Evolutionary conservation across 2,329 filamentous ascomycete genomes (phyloP).

Genomic region (Xylaria digitata): DNA sequence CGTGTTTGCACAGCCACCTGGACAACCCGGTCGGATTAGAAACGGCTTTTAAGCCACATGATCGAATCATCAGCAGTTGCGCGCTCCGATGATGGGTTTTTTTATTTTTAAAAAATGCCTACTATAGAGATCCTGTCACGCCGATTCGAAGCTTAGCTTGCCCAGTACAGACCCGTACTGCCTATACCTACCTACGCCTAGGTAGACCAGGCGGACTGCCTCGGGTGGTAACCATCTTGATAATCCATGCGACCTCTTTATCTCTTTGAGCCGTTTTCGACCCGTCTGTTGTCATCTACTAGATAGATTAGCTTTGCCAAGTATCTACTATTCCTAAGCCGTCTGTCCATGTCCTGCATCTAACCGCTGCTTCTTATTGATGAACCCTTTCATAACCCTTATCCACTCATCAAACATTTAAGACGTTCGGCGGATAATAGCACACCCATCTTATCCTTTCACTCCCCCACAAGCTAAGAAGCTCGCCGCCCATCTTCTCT

Average conservation of each 20-base stretch:
- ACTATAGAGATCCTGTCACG: not conserved
- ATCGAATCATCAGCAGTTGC: not conserved
- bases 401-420: conserved; percentile 14
- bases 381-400: conserved; percentile 11
- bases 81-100: not conserved
- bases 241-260: conserved; percentile 6
- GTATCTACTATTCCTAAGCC: conserved; percentile 18
- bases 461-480: conserved; percentile 3
- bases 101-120: not conserved
- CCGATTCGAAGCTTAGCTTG: conserved; percentile 11
- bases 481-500: not conserved
- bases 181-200: not conserved
- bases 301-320: conserved; percentile 19
- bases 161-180: not conserved
- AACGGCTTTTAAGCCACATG: conserved; percentile 19
- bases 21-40: not conserved
- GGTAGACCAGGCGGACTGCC: not conserved
- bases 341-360: conserved; percentile 5
- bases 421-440: conserved; percentile 6
- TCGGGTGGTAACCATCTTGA: not conserved
- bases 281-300: not conserved
- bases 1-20: not conserved
- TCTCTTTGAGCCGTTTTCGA: conserved; percentile 7
- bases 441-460: conserved; percentile 3
- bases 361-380: not conserved